These are phyloP conservation scores for Neoarthrinium moseri DNA, from an alignment of 2,329 filamentous ascomycete species.

Conservation along the genomic window DNA sequence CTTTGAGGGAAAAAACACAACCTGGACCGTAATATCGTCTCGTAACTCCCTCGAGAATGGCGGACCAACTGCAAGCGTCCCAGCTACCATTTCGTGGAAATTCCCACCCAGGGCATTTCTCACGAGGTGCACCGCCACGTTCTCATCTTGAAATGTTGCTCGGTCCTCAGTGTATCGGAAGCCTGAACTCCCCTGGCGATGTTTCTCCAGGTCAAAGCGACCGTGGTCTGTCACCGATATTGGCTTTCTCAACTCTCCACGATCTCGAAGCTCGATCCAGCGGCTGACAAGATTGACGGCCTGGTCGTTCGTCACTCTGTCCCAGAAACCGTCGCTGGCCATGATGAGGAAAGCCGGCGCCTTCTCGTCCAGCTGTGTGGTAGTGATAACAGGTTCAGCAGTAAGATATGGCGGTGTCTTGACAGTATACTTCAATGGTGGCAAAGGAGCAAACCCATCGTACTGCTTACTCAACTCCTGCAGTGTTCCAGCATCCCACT, in stretches of 20 bases:
- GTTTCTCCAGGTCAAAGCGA: conserved; percentile 11
- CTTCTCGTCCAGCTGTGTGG: conserved; percentile 46
- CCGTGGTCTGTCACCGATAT: not conserved
- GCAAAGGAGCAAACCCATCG: conserved; percentile 36
- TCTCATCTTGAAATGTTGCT: conserved; percentile 75
- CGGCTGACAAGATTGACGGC: conserved; percentile 55
- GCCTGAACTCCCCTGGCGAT: not conserved
- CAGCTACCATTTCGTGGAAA: conserved; percentile 68
- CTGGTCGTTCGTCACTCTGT: conserved; percentile 54
- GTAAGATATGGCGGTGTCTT: conserved; percentile 60
- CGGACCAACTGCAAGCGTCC: conserved; percentile 66
- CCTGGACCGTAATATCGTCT: conserved; percentile 82
- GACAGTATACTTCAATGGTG: conserved; percentile 38
- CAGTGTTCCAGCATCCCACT: conserved; percentile 54
- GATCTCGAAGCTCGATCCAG: conserved; percentile 46
- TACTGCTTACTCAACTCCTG: conserved; percentile 42
- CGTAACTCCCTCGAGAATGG: conserved; percentile 62
- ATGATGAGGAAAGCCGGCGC: conserved; percentile 62
- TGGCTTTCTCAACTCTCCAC: no score
- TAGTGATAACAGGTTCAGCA: conserved; percentile 64
- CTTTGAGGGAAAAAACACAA: conserved; percentile 85
- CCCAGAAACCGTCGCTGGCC: conserved; percentile 67
- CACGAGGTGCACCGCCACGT: conserved; percentile 73
- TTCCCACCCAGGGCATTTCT: conserved; percentile 76
- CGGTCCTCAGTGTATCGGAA: conserved; percentile 42